These are phyloP conservation scores for Picea abies DNA, from an alignment of 83 land plant species.

Conservation along the genomic window DNA sequence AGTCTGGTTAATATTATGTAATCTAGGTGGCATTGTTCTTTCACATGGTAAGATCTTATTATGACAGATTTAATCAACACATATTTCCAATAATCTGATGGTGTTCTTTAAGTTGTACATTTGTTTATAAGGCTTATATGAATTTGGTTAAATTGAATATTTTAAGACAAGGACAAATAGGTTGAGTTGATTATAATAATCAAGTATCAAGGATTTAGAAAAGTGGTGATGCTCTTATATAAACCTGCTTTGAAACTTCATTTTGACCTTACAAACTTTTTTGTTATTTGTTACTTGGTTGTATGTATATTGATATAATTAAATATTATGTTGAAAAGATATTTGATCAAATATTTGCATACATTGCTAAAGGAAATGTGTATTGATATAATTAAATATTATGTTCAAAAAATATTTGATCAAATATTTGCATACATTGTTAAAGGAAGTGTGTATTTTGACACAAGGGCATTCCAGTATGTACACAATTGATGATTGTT, in stretches of 20 bases:
- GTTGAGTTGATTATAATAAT: background rate
- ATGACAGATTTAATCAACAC: background rate
- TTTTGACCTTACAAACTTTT: background rate
- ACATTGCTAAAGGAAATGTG: too few relatives aligned
- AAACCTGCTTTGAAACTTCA: background rate
- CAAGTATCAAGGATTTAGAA: background rate
- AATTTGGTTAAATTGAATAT: background rate
- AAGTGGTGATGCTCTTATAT: background rate
- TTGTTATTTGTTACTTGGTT: background rate
- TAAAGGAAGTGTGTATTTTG: slow-evolving; percentile 51
- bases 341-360: too few relatives aligned
- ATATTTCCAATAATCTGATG: background rate
- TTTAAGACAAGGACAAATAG: background rate
- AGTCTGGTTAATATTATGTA: background rate
- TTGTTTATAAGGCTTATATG: background rate
- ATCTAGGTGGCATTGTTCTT: background rate
- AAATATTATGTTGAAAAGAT: too few relatives aligned
- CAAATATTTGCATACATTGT: slow-evolving; percentile 39
- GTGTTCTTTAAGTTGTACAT: background rate
- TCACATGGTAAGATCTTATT: background rate
- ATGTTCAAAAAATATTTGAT: slow-evolving; percentile 39
- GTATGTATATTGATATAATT: slow-evolving; percentile 23
- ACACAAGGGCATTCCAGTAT: slow-evolving; percentile 51
- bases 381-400: slow-evolving; percentile 31
- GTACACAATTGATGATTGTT: background rate